Base-by-base conservation (phyloP, 2,329 filamentous ascomycete genomes). In the Ceratocystis variospora region DNA sequence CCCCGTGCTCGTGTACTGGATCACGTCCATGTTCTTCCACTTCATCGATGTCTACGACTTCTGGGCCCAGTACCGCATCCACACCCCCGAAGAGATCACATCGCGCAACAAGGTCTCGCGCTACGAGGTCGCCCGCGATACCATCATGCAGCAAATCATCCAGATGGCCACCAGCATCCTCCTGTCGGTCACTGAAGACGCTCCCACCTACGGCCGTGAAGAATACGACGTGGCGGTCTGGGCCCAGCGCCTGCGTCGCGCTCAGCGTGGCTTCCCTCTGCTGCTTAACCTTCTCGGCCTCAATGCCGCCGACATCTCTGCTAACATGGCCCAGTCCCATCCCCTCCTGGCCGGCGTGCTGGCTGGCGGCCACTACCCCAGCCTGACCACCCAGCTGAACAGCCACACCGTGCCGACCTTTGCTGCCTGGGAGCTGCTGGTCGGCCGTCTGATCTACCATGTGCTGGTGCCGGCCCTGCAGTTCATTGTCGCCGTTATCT, bases 21-120 rank as follows among this genome's bases (percentile, higher is more conserved):
- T 79, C 25, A 77, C 95, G 41, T 97, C 93, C 22, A 77, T 89
- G 74, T 77, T 93, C 74, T 99, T 96, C 79, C 93, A 97, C 79
- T 73, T 86, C 71, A 86, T 97, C 72, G 94, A 99, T 77, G 79
- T 86, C 67, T 86, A 87, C 77, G 90, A 96, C 75, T 78, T 93
- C 46, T 96, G 93, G 75, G 87, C 92, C 19, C 85, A 95, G 72
- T 96, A 97, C 77, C 88, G 94, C 69, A 81, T 99, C 53, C 94
- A 99, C 77, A 97, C 94, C 0, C 94, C 94, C 15, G 91, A 90
- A 64, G 93, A 97, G 76, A 88, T 97, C 69, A 75, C 86, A 45
- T 89, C 90, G 75, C 85, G 92, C 71, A 96, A 96, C 76, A 90
- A 90, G 73, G 93, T 90, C 64, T 84, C 88, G 61, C 85, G 90